Base-by-base conservation (phyloP, 73 alveolate species). In the Paramecium bursaria region DNA sequence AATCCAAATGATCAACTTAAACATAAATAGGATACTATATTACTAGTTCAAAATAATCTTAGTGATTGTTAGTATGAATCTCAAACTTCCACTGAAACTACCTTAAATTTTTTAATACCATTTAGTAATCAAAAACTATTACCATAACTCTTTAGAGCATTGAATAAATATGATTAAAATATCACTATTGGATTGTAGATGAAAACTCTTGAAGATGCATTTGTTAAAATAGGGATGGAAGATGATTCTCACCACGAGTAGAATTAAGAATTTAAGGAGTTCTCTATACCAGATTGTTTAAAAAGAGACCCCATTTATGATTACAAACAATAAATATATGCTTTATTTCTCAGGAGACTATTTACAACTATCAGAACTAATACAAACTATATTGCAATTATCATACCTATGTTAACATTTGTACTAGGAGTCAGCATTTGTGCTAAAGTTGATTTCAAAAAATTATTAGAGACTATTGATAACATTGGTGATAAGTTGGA, bases 201-300 rank as follows among this genome's bases (percentile, higher is more conserved):
- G 90, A 94, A 98, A 19, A 95, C 99, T 23, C 90, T 97, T 50
- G 99, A 97, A 93, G 98, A 97, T 74, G 99, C 97, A 0, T 97
- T 95, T 86, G 89, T 97, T 1, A 94, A 89, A 85, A 96, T 95
- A 11, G 98, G 89, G 9, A 14, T 79, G 13, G 89, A 79, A 21
- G 89, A 79, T 14, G 89, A 79, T n/a, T n/a, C n/a, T n/a, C n/a
- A n/a, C n/a, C n/a, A n/a, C n/a, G n/a, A n/a, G n/a, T n/a, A n/a
- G n/a, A n/a, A 67, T 21, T 31, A 57, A 57, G 76, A 3, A 9
- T 0, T 26, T 17, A 2, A 35, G 17, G 19, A 67, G 10, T n/a
- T n/a, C n/a, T 21, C 33, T 39, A 35, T 67, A 39, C 82, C 82
- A 14, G 55, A 35, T 15, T 67, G 82, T 19, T 57, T 67, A 25